Conservation (phyloP, 345 rosid genomes). For the Lenwebbia sp. region DNA sequence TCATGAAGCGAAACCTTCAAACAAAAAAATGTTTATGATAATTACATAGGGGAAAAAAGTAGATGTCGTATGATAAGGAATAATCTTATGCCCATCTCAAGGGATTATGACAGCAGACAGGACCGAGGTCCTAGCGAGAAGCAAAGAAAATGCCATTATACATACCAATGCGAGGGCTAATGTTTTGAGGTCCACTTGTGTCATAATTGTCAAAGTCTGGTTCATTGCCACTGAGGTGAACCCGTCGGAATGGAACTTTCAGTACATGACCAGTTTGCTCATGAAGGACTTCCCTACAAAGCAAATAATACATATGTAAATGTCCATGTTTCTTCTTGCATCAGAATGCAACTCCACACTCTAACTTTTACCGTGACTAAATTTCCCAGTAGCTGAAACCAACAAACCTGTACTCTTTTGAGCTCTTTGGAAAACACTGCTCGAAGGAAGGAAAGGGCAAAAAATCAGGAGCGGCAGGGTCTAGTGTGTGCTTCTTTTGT, state of each 20-base stretch:
- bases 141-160: background rate
- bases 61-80: background rate
- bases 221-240: slow-evolving; percentile 80
- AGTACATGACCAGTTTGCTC: slow-evolving; percentile 78
- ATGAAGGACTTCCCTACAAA: slow-evolving; percentile 63
- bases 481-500: slow-evolving; percentile 62
- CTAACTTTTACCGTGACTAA: background rate
- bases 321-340: background rate
- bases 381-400: background rate
- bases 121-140: background rate
- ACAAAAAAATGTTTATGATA: background rate
- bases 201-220: slow-evolving; percentile 80
- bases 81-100: background rate
- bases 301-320: background rate
- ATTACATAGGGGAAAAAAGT: background rate
- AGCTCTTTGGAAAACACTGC: slow-evolving; percentile 87
- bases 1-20: background rate
- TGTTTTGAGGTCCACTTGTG: slow-evolving; percentile 93
- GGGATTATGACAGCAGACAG: background rate
- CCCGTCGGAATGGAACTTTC: slow-evolving; percentile 83
- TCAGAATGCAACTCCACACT: background rate
- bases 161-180: slow-evolving; percentile 63
- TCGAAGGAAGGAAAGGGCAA: slow-evolving; percentile 81
- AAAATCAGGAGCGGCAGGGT: slow-evolving; percentile 93
- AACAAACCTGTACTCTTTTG: slow-evolving; percentile 57